phyloP scores from a whole-genome alignment of 2,329 filamentous ascomycete species.

The Stachybotrys chartarum region DNA sequence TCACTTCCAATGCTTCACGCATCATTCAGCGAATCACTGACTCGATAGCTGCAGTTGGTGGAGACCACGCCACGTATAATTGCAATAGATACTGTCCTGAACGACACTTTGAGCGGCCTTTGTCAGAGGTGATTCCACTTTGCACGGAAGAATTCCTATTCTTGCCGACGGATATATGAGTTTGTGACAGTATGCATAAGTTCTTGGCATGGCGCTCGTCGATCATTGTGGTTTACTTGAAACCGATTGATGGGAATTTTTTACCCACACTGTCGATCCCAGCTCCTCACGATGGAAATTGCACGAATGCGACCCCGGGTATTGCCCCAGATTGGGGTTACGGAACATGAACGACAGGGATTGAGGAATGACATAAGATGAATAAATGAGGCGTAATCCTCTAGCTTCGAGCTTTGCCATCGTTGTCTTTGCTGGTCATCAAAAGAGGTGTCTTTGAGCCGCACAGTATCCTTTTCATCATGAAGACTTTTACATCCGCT shows the following conservation, averaged over 20 bases:
- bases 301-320: neutral
- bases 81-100: no score
- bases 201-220: neutral
- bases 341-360: neutral
- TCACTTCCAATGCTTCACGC: no score
- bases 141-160: no score
- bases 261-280: neutral
- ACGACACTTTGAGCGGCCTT: no score
- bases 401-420: neutral
- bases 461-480: neutral
- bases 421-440: neutral
- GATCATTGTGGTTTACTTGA: neutral
- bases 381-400: neutral
- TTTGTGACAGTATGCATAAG: no score
- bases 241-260: neutral
- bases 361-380: neutral
- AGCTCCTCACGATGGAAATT: neutral
- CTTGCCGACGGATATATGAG: no score
- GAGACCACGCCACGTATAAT: no score
- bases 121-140: no score
- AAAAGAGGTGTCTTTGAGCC: no score
- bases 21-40: no score
- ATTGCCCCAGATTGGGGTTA: neutral
- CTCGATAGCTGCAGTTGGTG: no score
- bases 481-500: neutral